Percentiles rank a stretch among this genome's conserved stretches.
These are phyloP conservation scores for Nepenthes alata DNA, from an alignment of 179 eudicot genomes.

Conservation along the genomic window DNA sequence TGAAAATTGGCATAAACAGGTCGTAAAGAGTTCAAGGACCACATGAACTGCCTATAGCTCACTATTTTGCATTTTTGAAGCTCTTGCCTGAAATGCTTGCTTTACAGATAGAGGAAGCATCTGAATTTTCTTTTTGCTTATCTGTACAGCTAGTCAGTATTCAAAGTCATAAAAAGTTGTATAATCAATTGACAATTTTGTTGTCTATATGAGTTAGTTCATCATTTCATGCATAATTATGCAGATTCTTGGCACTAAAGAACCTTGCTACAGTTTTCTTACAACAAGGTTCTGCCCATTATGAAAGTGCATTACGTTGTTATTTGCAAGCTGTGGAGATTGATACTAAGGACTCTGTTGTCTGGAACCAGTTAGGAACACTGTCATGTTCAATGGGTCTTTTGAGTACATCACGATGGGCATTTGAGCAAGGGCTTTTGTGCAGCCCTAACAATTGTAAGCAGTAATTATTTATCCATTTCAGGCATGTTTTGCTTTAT, in stretches of 20 bases:
- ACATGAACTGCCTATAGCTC: too few species aligned
- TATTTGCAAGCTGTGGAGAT: constrained; percentile 99
- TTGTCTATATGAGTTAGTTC: background rate
- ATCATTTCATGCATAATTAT: constrained; percentile 4
- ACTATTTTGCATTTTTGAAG: background rate
- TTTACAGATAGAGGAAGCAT: too few species aligned
- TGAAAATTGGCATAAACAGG: too few species aligned
- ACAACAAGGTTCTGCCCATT: constrained; percentile 62
- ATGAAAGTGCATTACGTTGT: constrained; percentile 75
- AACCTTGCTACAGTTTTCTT: constrained; percentile 90
- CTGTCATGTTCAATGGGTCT: constrained; percentile 88
- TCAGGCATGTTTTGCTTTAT: background rate
- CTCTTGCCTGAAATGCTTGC: too few species aligned
- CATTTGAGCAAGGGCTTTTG: constrained; percentile 93
- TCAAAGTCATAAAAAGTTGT: too few species aligned
- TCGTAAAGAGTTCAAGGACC: too few species aligned
- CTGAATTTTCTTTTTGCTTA: too few species aligned
- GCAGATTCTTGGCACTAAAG: constrained; percentile 83
- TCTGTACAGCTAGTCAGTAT: too few species aligned
- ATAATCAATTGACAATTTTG: too few species aligned
- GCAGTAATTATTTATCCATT: constrained; percentile 11
- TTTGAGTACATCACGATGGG: constrained; percentile 90
- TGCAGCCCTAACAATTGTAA: constrained; percentile 99
- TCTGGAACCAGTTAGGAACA: constrained; percentile 97
- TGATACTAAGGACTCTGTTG: constrained; percentile 84